These are phyloP conservation scores for Fomitopsis pinicola DNA, from an alignment of 1,284 basidiomycete genomes.

Conservation along the genomic window DNA sequence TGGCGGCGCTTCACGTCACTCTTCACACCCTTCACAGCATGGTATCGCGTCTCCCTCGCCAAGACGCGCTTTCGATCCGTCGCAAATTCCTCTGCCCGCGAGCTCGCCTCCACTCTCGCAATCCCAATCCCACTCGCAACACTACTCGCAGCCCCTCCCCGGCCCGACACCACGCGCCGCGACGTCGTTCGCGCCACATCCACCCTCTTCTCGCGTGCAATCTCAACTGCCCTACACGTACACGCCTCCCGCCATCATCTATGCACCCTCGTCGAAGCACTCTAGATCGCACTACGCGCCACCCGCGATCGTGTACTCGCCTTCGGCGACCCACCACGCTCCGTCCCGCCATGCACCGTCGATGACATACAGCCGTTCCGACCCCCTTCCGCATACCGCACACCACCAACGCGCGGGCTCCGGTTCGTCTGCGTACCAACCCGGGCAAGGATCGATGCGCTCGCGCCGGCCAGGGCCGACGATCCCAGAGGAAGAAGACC, in stretches of 20 bases:
- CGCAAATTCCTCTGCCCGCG: constrained; percentile 17
- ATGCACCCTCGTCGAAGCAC: constrained; percentile 29
- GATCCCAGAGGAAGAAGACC: constrained; percentile 8
- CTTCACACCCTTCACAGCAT: constrained; percentile 6
- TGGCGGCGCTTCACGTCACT: not conserved
- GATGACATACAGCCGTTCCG: constrained; percentile 28
- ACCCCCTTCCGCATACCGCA: constrained; percentile 20
- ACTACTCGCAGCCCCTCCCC: constrained; percentile 14
- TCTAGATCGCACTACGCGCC: constrained; percentile 26
- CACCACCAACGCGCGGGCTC: constrained; percentile 11
- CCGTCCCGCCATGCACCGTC: constrained; percentile 20
- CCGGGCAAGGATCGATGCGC: constrained; percentile 15
- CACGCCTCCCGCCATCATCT: constrained; percentile 30
- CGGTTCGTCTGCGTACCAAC: constrained; percentile 9
- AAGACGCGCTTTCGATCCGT: constrained; percentile 15
- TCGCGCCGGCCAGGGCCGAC: constrained; percentile 7
- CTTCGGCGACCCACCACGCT: constrained; percentile 18
- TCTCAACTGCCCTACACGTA: constrained; percentile 26
- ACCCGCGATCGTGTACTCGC: constrained; percentile 29
- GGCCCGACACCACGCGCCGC: constrained; percentile 13
- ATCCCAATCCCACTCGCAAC: constrained; percentile 14
- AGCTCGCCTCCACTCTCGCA: constrained; percentile 20
- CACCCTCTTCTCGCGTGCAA: constrained; percentile 16
- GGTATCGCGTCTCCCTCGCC: constrained; percentile 18
- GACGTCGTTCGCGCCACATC: constrained; percentile 19